Percentiles rank a stretch among this genome's conserved stretches.
Evolutionary conservation across 257 asterid species (phyloP).

Genomic region (Solanum sitiens): DNA sequence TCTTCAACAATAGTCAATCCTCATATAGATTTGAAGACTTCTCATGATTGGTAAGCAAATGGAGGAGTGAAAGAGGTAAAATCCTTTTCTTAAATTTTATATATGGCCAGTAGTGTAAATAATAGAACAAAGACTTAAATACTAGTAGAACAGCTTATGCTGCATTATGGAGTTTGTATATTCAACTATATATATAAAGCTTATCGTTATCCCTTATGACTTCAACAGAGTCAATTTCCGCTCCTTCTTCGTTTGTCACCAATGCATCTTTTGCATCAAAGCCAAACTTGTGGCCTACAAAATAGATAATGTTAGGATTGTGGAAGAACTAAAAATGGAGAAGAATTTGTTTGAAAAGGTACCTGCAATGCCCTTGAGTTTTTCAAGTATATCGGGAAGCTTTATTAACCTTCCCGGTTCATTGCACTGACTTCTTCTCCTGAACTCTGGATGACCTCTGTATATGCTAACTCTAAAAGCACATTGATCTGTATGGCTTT

Average conservation of each 20-base stretch:
- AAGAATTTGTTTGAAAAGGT: neutral
- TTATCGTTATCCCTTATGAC: conserved; percentile 88
- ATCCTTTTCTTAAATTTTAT: too few species aligned
- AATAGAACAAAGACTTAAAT: neutral
- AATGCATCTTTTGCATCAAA: conserved; percentile 54
- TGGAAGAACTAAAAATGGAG: neutral
- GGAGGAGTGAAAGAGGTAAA: too few species aligned
- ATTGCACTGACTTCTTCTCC: conserved; percentile 29
- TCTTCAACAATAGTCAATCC: too few species aligned
- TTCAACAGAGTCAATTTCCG: conserved; percentile 75
- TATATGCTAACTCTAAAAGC: conserved; percentile 58
- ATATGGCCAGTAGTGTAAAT: neutral
- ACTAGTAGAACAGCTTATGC: neutral
- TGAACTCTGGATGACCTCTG: conserved; percentile 50
- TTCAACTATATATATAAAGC: conserved; percentile 34
- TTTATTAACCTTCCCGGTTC: conserved; percentile 65
- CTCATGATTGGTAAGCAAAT: too few species aligned
- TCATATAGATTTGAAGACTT: too few species aligned
- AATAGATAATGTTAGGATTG: neutral
- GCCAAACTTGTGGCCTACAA: conserved; percentile 69
- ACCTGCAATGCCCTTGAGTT: conserved; percentile 73
- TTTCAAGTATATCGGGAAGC: conserved; percentile 39
- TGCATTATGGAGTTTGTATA: neutral
- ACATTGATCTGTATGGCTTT: neutral
- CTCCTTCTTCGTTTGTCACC: conserved; percentile 60